A percentile compares a stretch with the other conserved stretches of the same genome.
These are phyloP conservation scores for Phialophora chinensis DNA, from an alignment of 2,329 filamentous ascomycete genomes.

Conservation along the genomic window DNA sequence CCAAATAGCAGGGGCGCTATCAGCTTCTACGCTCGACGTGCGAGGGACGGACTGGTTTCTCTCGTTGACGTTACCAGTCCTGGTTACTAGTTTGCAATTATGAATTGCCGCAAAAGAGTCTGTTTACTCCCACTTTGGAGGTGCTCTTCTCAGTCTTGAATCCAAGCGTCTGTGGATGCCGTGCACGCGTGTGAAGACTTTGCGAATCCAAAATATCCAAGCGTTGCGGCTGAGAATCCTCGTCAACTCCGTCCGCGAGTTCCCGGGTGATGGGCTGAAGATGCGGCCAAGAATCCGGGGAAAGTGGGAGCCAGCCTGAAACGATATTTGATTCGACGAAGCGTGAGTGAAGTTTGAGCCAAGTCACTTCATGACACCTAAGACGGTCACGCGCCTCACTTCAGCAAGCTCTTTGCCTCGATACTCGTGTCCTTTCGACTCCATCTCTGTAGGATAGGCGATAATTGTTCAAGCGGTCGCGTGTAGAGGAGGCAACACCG, in stretches of 20 bases:
- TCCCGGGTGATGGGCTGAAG: not conserved
- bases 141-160: not conserved
- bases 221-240: not conserved
- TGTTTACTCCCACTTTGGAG: not conserved
- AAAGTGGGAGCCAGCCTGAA: not conserved
- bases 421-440: not conserved
- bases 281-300: slow-evolving; percentile 17
- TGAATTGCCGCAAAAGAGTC: not conserved
- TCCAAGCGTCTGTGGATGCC: not conserved
- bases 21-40: not conserved
- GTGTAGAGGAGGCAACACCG: not conserved
- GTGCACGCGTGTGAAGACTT: not conserved
- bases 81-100: slow-evolving; percentile 18
- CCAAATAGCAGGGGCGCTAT: not conserved
- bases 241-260: not conserved
- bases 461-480: not conserved
- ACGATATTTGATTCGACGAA: not conserved
- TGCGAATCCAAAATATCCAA: not conserved
- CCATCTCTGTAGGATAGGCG: not conserved
- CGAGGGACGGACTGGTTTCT: slow-evolving; percentile 22
- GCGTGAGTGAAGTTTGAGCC: not conserved
- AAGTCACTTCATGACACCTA: not conserved
- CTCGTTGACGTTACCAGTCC: slow-evolving; percentile 19
- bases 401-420: not conserved
- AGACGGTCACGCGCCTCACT: slow-evolving; percentile 11